Conservation (phyloP, 331 rosid genomes). For the Phaseolus coccineus region DNA sequence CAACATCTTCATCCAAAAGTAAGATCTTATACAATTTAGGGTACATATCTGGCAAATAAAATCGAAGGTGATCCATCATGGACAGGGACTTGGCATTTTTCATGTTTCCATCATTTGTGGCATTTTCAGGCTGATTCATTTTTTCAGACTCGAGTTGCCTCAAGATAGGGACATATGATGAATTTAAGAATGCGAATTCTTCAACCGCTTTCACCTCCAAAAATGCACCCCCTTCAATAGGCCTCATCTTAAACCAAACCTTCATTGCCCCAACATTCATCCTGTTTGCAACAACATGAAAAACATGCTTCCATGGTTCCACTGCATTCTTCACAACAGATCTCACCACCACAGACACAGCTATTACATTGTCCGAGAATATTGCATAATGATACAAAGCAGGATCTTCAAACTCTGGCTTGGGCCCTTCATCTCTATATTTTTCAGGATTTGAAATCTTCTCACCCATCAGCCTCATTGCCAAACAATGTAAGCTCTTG, state of each 20-base stretch:
- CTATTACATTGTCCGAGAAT: conserved; percentile 92
- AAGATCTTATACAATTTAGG: conserved; percentile 83
- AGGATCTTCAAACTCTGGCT: conserved; percentile 89
- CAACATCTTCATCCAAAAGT: conserved; percentile 91
- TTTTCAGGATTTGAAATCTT: conserved; percentile 82
- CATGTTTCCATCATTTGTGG: conserved; percentile 59
- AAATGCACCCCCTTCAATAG: conserved; percentile 80
- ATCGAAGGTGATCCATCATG: conserved; percentile 82
- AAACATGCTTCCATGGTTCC: conserved; percentile 97
- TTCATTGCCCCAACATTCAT: conserved; percentile 99
- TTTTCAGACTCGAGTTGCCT: conserved; percentile 73
- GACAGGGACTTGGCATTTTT: conserved; percentile 70
- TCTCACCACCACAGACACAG: conserved; percentile 93
- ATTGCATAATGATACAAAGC: conserved; percentile 93
- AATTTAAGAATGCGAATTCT: conserved; percentile 78
- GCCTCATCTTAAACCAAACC: conserved; percentile 99
- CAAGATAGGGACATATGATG: conserved; percentile 82
- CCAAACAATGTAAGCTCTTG: conserved; percentile 97
- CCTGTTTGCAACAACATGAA: conserved; percentile 90
- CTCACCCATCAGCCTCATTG: conserved; percentile 95
- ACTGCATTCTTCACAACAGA: conserved; percentile 87
- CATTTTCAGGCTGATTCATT: conserved; percentile 62
- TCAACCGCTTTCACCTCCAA: conserved; percentile 88
- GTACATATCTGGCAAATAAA: conserved; percentile 95
- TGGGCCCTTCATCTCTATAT: conserved; percentile 75